These are phyloP conservation scores for Manihot esculenta DNA, from an alignment of 441 rosid species.

Conservation along the genomic window DNA sequence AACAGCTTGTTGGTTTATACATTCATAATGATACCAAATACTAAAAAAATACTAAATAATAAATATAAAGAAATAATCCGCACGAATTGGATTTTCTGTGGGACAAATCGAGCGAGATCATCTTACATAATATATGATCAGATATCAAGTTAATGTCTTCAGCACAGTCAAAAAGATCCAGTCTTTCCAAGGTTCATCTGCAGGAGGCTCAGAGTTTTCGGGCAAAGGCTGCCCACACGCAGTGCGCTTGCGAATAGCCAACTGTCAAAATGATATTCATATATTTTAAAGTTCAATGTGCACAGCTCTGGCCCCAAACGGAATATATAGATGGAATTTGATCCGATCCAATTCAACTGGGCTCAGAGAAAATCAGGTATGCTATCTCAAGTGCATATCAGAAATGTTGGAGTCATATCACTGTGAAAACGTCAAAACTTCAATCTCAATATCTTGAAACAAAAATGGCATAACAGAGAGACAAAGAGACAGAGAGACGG, in stretches of 20 bases:
- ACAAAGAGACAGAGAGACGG: neutral
- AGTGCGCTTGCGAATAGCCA: conserved; percentile 59
- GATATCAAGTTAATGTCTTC: conserved; percentile 53
- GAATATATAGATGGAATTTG: neutral
- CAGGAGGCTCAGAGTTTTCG: conserved; percentile 74
- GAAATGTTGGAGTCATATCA: neutral
- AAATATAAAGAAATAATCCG: no score
- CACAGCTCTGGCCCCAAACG: neutral
- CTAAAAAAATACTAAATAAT: no score
- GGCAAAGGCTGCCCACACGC: conserved; percentile 90
- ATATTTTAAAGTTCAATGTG: neutral
- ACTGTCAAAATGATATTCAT: conserved; percentile 41
- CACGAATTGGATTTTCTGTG: no score
- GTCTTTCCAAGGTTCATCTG: conserved; percentile 90
- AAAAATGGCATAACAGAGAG: neutral
- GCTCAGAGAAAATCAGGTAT: neutral
- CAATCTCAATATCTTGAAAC: neutral
- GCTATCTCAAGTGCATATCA: neutral
- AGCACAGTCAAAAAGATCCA: conserved; percentile 73
- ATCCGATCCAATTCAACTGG: neutral
- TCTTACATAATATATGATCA: no score
- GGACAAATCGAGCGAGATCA: no score
- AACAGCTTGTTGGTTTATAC: no score
- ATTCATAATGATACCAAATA: no score
- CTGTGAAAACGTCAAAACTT: neutral